Percentiles rank a stretch among this genome's conserved stretches.
Evolutionary conservation across 2,329 filamentous ascomycete species (phyloP).

Genomic region (Graphilbum sp.): DNA sequence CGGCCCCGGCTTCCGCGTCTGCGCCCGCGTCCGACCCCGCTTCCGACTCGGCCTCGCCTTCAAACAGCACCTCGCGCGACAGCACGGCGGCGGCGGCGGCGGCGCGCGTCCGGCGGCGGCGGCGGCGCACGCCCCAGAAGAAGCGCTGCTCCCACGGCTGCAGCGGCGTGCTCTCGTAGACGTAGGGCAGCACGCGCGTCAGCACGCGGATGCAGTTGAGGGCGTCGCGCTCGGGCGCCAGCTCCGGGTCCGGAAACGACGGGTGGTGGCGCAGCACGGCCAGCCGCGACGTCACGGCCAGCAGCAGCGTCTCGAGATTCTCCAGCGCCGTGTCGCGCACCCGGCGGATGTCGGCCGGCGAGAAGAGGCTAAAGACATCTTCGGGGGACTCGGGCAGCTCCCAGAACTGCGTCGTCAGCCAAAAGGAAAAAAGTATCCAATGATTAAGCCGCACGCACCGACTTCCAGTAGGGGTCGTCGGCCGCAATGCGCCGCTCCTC

Average conservation of each 20-base stretch:
- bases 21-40: constrained; percentile 5
- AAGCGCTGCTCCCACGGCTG: constrained; percentile 80
- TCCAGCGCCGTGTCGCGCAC: constrained; percentile 71
- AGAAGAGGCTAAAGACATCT: constrained; percentile 93
- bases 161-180: constrained; percentile 79
- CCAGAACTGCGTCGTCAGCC: constrained; percentile 55
- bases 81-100: constrained; percentile 29
- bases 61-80: constrained; percentile 59
- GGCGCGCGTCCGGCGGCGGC: constrained; percentile 42
- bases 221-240: constrained; percentile 74
- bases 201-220: constrained; percentile 89
- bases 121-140: constrained; percentile 70
- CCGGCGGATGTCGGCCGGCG: constrained; percentile 71
- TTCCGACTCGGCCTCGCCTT: constrained; percentile 44
- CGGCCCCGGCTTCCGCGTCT: background rate
- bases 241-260: constrained; percentile 73
- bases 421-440: no score
- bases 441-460: constrained; percentile 49
- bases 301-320: constrained; percentile 78
- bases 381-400: constrained; percentile 89
- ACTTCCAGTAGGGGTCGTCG: constrained; percentile 84
- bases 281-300: constrained; percentile 69
- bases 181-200: constrained; percentile 73
- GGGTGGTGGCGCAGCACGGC: constrained; percentile 74
- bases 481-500: constrained; percentile 76